Conservation (phyloP, 169 alveolate species). For the Cryptosporidium muris region DNA sequence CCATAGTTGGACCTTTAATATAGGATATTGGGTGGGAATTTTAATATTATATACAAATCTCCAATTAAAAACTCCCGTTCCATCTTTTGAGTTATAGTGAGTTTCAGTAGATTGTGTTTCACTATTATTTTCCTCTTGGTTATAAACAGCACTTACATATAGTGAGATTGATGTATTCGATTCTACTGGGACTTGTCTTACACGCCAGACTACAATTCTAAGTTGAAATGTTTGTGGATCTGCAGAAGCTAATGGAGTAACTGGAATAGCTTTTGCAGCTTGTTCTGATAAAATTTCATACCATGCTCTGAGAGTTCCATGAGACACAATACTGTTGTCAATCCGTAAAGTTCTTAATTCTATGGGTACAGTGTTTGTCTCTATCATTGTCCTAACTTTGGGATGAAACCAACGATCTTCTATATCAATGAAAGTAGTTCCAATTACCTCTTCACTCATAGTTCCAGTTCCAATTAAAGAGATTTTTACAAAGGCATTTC, state of each 20-base stretch:
- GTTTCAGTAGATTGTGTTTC: slow-evolving; percentile 84
- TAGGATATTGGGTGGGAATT: slow-evolving; percentile 87
- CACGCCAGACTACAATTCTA: slow-evolving; percentile 89
- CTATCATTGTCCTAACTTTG: slow-evolving; percentile 81
- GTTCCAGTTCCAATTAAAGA: slow-evolving; percentile 85
- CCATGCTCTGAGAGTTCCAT: slow-evolving; percentile 88
- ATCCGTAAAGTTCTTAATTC: slow-evolving; percentile 65
- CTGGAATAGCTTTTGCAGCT: slow-evolving; percentile 84
- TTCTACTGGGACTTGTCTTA: slow-evolving; percentile 83
- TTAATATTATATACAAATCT: slow-evolving; percentile 84
- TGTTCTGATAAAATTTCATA: slow-evolving; percentile 84
- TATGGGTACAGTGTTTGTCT: slow-evolving; percentile 78
- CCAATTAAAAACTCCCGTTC: slow-evolving; percentile 89
- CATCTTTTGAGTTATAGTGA: slow-evolving; percentile 89
- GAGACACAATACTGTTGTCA: slow-evolving; percentile 76
- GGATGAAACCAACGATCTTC: slow-evolving; percentile 88
- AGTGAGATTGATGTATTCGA: slow-evolving; percentile 83
- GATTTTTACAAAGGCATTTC: slow-evolving; percentile 84
- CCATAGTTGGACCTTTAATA: slow-evolving; percentile 84
- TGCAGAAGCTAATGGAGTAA: slow-evolving; percentile 79
- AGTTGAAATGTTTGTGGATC: slow-evolving; percentile 88
- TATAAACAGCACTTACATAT: slow-evolving; percentile 84
- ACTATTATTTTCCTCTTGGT: slow-evolving; percentile 81
- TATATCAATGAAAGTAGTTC: slow-evolving; percentile 86
- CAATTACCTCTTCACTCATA: slow-evolving; percentile 85